Percentiles rank a stretch among this genome's conserved stretches.
Evolutionary conservation across 2,329 filamentous ascomycete genomes (phyloP).

Genomic region (Diaporthe australafricana): DNA sequence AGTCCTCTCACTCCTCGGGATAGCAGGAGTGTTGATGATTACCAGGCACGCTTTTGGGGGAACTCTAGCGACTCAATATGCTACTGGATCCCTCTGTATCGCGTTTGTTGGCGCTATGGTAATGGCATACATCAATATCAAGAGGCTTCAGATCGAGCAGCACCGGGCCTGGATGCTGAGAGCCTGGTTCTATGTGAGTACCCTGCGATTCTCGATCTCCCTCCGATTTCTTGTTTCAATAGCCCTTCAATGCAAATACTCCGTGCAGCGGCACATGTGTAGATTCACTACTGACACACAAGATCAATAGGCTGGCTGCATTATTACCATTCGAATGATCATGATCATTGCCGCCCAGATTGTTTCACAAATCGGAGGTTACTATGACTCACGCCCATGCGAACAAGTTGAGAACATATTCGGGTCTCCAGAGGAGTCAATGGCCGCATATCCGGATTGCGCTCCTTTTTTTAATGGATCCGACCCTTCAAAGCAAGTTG

Average conservation of each 20-base stretch:
- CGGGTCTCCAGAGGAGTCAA: slow-evolving; percentile 43
- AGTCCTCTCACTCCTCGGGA: slow-evolving; percentile 58
- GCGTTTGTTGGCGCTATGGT: slow-evolving; percentile 55
- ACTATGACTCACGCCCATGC: slow-evolving; percentile 53
- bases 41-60: slow-evolving; percentile 64
- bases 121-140: slow-evolving; percentile 68
- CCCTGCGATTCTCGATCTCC: background rate
- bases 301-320: slow-evolving; percentile 53
- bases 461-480: slow-evolving; percentile 48
- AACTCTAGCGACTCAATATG: slow-evolving; percentile 59
- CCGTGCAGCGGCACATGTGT: background rate
- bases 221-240: background rate
- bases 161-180: slow-evolving; percentile 74
- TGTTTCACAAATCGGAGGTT: slow-evolving; percentile 46
- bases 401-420: slow-evolving; percentile 58
- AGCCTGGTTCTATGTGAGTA: slow-evolving; percentile 58
- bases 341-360: slow-evolving; percentile 55
- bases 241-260: background rate
- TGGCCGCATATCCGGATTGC: slow-evolving; percentile 59
- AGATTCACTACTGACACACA: background rate
- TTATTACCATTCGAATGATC: slow-evolving; percentile 65
- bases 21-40: slow-evolving; percentile 65
- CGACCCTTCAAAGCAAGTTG: slow-evolving; percentile 42
- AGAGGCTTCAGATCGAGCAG: slow-evolving; percentile 69
- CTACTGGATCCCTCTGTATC: slow-evolving; percentile 56